Conservation (phyloP, 306 rosid genomes). For the Trichosanthes truncata region DNA sequence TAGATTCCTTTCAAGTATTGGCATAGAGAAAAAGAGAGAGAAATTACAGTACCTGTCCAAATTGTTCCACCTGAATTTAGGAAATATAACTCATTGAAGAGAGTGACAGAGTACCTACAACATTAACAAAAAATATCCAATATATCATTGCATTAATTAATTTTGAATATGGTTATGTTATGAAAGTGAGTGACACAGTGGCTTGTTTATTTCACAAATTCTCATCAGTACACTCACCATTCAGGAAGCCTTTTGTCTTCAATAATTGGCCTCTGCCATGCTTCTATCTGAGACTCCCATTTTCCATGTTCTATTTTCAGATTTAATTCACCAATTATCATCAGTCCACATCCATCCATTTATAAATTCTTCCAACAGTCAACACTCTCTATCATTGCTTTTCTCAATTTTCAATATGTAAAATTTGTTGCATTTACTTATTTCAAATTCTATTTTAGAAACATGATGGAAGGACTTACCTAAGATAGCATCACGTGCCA, state of each 20-base stretch:
- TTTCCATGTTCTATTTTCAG: constrained; percentile 37
- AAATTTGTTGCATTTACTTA: too few species aligned
- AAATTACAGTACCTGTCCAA: constrained; percentile 61
- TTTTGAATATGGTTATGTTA: too few species aligned
- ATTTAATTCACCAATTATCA: background rate
- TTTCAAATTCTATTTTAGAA: background rate
- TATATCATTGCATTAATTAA: too few species aligned
- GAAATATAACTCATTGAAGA: constrained; percentile 81
- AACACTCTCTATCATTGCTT: background rate
- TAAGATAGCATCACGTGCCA: constrained; percentile 71
- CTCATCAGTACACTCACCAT: constrained; percentile 40
- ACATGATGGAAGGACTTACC: constrained; percentile 25
- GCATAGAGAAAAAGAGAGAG: too few species aligned
- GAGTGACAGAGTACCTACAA: constrained; percentile 79
- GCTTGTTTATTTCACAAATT: background rate
- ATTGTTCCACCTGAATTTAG: constrained; percentile 80
- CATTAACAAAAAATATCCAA: background rate
- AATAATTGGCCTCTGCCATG: constrained; percentile 86
- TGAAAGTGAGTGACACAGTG: background rate
- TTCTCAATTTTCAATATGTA: background rate
- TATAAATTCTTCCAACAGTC: background rate
- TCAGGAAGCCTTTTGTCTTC: constrained; percentile 92
- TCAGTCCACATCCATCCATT: background rate
- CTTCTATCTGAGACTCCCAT: constrained; percentile 82
- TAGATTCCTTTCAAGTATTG: too few species aligned